Base-by-base conservation (phyloP, 352 stramenopile species). In the Albugo laibachii region DNA sequence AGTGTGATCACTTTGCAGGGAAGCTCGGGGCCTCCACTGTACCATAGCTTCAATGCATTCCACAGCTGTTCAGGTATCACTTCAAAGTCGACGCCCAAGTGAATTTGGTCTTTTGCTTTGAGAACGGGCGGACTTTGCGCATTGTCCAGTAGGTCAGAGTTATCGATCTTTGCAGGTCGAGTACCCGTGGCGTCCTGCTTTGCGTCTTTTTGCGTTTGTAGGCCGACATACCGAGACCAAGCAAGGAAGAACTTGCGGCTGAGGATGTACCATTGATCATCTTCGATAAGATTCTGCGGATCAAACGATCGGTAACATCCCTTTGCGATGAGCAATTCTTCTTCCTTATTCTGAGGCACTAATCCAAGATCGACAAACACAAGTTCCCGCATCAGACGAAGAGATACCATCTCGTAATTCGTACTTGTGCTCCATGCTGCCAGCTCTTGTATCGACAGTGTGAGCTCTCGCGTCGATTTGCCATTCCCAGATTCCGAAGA, bases 41-140 rank as follows among this genome's bases (percentile, higher is more conserved):
- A 96, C 87, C 87, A 96, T 10, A 80, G 49, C 49, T 95, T 89
- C 5, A 95, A 60, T 21, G 71, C 80, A 55, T 89, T 82, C 80
- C 79, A 96, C 10, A 94, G 62, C 45, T 82, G 71, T 50, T 89
- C 79, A 18, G 64, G 70, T 20, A 96, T 72, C 5, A 95, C 69
- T 16, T 89, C 63, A 53, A 85, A 93, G 49, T 95, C 78, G 27
- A 80, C 78, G 0, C 69, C 75, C 8, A 72, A 43, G 45, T 83
- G 80, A 53, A 88, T 80, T 24, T 89, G 74, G 11, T 88, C 79
- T 2, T 65, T 55, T 14, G 65, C 56, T 47, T 79, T 79, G 13
- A 92, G 61, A 19, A 43, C 38, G 24, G 24, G 8, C 24, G 8
- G 24, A 31, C 3, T 31, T 31, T 31, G 24, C 8, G 24, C 3